phyloP scores from a whole-genome alignment of 1,284 basidiomycete genomes.

The Xerocomus cyaneibrunnescens region DNA sequence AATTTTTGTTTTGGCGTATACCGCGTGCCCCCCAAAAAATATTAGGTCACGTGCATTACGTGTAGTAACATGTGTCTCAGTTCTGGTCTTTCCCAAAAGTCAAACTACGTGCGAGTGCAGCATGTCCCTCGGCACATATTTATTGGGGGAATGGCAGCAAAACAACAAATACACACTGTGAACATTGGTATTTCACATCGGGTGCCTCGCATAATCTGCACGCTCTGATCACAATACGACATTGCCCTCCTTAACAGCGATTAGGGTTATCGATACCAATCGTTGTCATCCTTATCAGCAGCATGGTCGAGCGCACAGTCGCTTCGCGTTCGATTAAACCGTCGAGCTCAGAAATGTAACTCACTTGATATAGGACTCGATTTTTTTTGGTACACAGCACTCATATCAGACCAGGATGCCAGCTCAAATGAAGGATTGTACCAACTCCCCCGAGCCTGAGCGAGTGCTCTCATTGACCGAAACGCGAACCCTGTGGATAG shows the following conservation, averaged over 20 bases:
- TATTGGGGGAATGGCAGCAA: background rate
- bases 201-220: slow-evolving; percentile 12
- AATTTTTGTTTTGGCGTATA: slow-evolving; percentile 30
- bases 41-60: slow-evolving; percentile 32
- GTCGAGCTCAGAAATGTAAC: too few species aligned
- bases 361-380: too few species aligned
- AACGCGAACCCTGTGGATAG: too few species aligned
- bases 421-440: too few species aligned
- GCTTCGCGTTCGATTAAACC: too few species aligned
- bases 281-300: slow-evolving; percentile 23
- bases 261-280: slow-evolving; percentile 32
- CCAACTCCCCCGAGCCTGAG: too few species aligned
- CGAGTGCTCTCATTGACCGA: too few species aligned
- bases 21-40: slow-evolving; percentile 32
- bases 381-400: too few species aligned
- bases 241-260: slow-evolving; percentile 4
- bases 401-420: too few species aligned
- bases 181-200: background rate
- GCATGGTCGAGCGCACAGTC: slow-evolving; percentile 22
- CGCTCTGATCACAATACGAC: slow-evolving; percentile 8
- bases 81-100: background rate
- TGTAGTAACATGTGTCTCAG: slow-evolving; percentile 12
- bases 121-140: background rate
- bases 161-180: slow-evolving; percentile 5
- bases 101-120: background rate